These are phyloP conservation scores for Pseudohalonectria lignicola DNA, from an alignment of 2,329 filamentous ascomycete species.

Conservation along the genomic window DNA sequence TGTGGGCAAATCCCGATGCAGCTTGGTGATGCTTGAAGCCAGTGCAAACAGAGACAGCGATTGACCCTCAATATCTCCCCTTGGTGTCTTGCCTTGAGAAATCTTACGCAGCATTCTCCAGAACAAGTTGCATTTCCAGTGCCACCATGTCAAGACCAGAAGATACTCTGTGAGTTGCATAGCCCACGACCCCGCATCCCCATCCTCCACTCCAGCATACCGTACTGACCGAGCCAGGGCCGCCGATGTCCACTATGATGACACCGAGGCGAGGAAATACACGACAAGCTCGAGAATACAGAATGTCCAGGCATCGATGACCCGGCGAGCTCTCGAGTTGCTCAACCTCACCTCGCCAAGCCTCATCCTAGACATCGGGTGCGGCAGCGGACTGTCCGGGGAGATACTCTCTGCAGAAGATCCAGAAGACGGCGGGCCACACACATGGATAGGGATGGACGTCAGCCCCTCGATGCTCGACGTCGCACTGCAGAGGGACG, in stretches of 20 bases:
- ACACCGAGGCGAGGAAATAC: slow-evolving; percentile 92
- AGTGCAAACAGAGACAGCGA: too few relatives aligned
- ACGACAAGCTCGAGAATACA: slow-evolving; percentile 93
- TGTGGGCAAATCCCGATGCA: too few relatives aligned
- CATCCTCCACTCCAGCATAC: too few relatives aligned
- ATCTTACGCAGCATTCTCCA: too few relatives aligned
- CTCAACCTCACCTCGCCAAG: slow-evolving; percentile 72
- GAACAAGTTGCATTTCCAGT: too few relatives aligned
- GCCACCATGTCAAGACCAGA: slow-evolving; percentile 87
- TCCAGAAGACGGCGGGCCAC: slow-evolving; percentile 66
- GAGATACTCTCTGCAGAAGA: slow-evolving; percentile 62
- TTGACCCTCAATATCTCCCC: too few relatives aligned
- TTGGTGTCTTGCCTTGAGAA: too few relatives aligned
- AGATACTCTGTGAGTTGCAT: slow-evolving; percentile 79
- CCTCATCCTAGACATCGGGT: slow-evolving; percentile 91
- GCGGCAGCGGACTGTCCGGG: slow-evolving; percentile 86
- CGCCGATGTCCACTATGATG: slow-evolving; percentile 96
- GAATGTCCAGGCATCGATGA: slow-evolving; percentile 92
- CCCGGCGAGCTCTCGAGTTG: slow-evolving; percentile 81
- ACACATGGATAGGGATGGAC: slow-evolving; percentile 97
- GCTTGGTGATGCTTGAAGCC: too few relatives aligned
- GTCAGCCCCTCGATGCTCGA: slow-evolving; percentile 95
- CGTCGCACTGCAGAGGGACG: slow-evolving; percentile 80
- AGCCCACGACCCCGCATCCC: slow-evolving; percentile 5
- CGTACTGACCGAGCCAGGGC: slow-evolving; percentile 29